These are phyloP conservation scores for Apiotrichum siamense DNA, from an alignment of 1,284 basidiomycete genomes.

Conservation along the genomic window DNA sequence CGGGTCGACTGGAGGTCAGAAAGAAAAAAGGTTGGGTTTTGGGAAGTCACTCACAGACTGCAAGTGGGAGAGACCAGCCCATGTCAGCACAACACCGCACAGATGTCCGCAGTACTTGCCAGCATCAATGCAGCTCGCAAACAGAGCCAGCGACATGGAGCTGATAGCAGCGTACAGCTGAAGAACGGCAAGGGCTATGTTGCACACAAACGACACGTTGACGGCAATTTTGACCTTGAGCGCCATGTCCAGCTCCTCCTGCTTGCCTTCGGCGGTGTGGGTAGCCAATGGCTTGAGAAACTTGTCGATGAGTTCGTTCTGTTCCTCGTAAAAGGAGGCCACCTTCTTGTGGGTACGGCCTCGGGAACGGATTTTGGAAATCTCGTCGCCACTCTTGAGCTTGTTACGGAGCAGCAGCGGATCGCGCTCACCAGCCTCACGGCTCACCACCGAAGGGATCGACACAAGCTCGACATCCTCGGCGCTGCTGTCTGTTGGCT, in stretches of 20 bases:
- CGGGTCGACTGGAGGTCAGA: constrained; percentile 58
- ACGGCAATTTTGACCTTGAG: constrained; percentile 78
- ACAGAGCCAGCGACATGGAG: constrained; percentile 74
- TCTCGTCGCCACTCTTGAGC: constrained; percentile 43
- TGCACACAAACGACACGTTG: constrained; percentile 71
- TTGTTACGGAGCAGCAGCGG: constrained; percentile 46
- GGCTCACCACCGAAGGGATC: constrained; percentile 25
- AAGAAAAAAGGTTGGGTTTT: neutral
- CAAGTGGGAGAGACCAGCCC: neutral
- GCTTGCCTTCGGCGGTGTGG: constrained; percentile 29
- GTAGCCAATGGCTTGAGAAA: constrained; percentile 86
- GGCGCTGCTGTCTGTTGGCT: neutral
- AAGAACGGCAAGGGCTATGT: constrained; percentile 57
- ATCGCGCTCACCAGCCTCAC: constrained; percentile 46
- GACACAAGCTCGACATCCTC: constrained; percentile 38
- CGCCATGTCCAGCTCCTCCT: constrained; percentile 32
- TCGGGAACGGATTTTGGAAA: constrained; percentile 30
- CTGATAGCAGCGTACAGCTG: constrained; percentile 72
- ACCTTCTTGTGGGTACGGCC: constrained; percentile 31
- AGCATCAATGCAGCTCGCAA: constrained; percentile 84
- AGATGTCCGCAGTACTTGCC: constrained; percentile 29
- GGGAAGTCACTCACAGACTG: constrained; percentile 22
- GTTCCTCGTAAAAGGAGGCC: constrained; percentile 63
- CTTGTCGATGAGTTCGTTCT: constrained; percentile 79
- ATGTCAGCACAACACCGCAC: neutral